Evolutionary conservation across 2,329 filamentous ascomycete species (phyloP).

Genomic region (Colletotrichum somersetense): DNA sequence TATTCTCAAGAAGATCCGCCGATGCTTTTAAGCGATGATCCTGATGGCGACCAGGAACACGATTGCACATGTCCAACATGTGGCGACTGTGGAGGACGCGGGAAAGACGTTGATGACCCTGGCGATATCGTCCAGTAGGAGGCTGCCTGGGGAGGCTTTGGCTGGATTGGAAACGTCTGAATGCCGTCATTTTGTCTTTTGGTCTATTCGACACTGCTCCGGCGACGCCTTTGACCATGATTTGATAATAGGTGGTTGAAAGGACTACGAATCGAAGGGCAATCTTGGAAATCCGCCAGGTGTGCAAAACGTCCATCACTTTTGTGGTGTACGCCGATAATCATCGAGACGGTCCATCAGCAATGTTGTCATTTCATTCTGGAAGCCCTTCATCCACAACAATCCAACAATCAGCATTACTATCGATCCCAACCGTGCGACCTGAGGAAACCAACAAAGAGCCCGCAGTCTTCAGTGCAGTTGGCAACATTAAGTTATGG

Average conservation of each 20-base stretch:
- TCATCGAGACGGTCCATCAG: neutral
- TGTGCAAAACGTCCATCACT: neutral
- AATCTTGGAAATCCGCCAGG: neutral
- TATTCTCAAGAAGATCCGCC: constrained; percentile 40
- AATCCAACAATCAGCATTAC: neutral
- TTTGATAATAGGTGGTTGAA: neutral
- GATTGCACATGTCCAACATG: constrained; percentile 23
- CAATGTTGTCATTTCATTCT: neutral
- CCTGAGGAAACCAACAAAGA: neutral
- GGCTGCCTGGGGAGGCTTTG: neutral
- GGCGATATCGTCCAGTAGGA: constrained; percentile 22
- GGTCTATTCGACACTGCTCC: neutral
- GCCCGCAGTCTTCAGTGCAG: neutral
- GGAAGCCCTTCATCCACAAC: neutral
- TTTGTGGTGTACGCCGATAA: neutral
- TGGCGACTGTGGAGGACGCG: constrained; percentile 13
- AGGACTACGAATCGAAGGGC: neutral
- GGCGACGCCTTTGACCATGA: neutral
- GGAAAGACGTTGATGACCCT: constrained; percentile 28
- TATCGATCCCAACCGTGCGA: neutral
- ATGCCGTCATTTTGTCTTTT: neutral
- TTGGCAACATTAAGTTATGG: too few species aligned
- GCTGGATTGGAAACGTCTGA: neutral
- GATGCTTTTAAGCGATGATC: constrained; percentile 41
- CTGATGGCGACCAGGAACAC: constrained; percentile 28